phyloP scores from a whole-genome alignment of 257 asterid species.

The Solanum chiquidenum region DNA sequence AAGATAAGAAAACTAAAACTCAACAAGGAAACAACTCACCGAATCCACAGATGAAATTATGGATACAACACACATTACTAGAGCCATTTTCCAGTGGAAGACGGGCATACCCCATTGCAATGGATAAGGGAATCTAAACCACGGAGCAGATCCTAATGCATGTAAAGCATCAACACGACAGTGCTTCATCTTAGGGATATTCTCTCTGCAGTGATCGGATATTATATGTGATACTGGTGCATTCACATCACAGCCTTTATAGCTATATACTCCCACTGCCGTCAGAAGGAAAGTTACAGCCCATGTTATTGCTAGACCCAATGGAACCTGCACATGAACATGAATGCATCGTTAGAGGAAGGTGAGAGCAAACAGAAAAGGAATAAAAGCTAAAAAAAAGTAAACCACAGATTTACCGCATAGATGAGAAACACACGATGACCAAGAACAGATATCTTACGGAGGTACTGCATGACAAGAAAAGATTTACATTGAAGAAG shows the following conservation, averaged over 20 bases:
- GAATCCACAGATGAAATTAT: slow-evolving; percentile 89
- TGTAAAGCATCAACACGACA: slow-evolving; percentile 87
- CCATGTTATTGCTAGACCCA: slow-evolving; percentile 82
- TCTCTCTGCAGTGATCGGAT: slow-evolving; percentile 82
- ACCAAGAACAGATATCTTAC: slow-evolving; percentile 78
- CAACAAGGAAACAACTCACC: slow-evolving; percentile 40
- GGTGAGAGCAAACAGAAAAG: not conserved
- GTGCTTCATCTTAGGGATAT: slow-evolving; percentile 63
- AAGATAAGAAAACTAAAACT: not conserved
- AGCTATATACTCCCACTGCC: slow-evolving; percentile 67
- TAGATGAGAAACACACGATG: slow-evolving; percentile 86
- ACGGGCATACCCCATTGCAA: slow-evolving; percentile 96
- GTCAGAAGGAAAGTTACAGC: slow-evolving; percentile 74
- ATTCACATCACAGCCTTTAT: slow-evolving; percentile 78
- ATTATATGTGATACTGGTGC: slow-evolving; percentile 70
- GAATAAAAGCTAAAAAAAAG: not conserved
- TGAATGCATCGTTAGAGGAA: not conserved
- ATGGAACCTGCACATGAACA: slow-evolving; percentile 52
- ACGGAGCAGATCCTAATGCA: slow-evolving; percentile 72
- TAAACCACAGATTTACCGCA: slow-evolving; percentile 42
- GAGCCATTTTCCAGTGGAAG: slow-evolving; percentile 89
- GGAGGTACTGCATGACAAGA: slow-evolving; percentile 77
- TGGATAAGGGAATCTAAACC: slow-evolving; percentile 96
- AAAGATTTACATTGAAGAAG: not conserved
- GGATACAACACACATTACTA: slow-evolving; percentile 91